Evolutionary conservation across 2,329 filamentous ascomycete genomes (phyloP).

Genomic region (Basipetospora chlamydospora): DNA sequence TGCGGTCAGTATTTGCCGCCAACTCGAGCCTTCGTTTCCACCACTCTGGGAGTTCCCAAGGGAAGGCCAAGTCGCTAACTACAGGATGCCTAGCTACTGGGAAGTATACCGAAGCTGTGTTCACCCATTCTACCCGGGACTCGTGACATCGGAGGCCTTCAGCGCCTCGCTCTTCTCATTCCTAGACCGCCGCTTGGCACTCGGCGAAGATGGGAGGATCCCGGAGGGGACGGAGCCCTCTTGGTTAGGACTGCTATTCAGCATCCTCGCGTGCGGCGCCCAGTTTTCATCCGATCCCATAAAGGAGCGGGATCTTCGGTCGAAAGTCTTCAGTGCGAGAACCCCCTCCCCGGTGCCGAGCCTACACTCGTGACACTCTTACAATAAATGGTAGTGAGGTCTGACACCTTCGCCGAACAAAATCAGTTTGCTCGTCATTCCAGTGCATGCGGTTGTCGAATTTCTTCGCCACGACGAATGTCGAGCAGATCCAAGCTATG

Average conservation of each 20-base stretch:
- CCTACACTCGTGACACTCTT: no score
- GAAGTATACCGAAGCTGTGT: constrained; percentile 1
- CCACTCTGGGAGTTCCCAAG: no score
- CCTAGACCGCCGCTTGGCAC: background rate
- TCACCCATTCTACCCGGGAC: constrained; percentile 2
- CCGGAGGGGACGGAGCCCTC: background rate
- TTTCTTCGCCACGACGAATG: background rate
- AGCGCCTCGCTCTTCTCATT: background rate
- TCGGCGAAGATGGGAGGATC: background rate
- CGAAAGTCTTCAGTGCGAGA: constrained; percentile 2
- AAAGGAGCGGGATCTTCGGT: constrained; percentile 4
- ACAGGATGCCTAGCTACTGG: constrained; percentile 1
- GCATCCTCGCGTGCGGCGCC: constrained; percentile 1
- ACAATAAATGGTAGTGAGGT: no score
- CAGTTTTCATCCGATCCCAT: constrained; percentile 4
- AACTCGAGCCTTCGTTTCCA: no score
- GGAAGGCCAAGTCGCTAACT: no score
- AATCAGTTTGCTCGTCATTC: constrained; percentile 2
- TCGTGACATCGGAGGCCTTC: background rate
- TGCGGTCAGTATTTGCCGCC: no score
- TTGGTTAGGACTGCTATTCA: constrained; percentile 3
- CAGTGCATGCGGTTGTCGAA: constrained; percentile 3
- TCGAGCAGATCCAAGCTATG: constrained; percentile 3
- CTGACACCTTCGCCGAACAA: no score
- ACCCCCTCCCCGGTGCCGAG: background rate